phyloP scores from a whole-genome alignment of 768 basidiomycete species.

The Leccinum rimulosum region DNA sequence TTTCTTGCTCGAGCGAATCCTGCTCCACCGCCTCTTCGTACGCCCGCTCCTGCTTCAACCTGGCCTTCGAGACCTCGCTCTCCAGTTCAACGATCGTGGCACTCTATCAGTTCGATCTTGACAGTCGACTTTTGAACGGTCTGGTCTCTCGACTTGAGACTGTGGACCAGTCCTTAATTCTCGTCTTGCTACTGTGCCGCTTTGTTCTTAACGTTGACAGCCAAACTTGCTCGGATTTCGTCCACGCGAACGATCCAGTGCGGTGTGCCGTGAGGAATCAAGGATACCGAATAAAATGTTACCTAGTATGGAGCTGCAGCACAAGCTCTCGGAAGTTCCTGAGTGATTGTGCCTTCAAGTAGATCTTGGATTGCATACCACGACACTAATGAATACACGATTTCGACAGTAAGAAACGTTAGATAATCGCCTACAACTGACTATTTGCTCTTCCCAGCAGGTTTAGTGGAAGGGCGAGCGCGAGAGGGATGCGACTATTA shows the following conservation, averaged over 20 bases:
- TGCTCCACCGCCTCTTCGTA: too few species aligned
- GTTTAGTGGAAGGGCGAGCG: too few species aligned
- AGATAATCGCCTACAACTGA: too few species aligned
- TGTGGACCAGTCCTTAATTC: conserved; percentile 81
- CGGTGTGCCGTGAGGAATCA: conserved; percentile 44
- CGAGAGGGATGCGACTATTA: too few species aligned
- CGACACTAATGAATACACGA: too few species aligned
- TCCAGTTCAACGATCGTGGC: conserved; percentile 31
- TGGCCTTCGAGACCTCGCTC: too few species aligned
- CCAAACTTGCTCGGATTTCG: conserved; percentile 78
- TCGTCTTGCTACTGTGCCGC: conserved; percentile 85
- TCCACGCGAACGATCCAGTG: conserved; percentile 86
- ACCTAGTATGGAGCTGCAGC: conserved; percentile 71
- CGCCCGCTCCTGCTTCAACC: too few species aligned
- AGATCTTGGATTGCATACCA: conserved; percentile 51
- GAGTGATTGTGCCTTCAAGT: conserved; percentile 74
- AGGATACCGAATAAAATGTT: conserved; percentile 11
- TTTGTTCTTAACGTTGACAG: conserved; percentile 90
- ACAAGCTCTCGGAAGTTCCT: conserved; percentile 88
- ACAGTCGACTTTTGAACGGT: conserved; percentile 82
- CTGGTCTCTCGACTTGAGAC: conserved; percentile 86
- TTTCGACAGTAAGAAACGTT: too few species aligned
- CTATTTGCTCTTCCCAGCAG: too few species aligned
- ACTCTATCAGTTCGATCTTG: conserved; percentile 96
- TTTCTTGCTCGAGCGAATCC: too few species aligned